Evolutionary conservation across 1,284 basidiomycete species (phyloP), one percentile per base, ranked within the genome.

Genomic region (Malassezia nana): DNA sequence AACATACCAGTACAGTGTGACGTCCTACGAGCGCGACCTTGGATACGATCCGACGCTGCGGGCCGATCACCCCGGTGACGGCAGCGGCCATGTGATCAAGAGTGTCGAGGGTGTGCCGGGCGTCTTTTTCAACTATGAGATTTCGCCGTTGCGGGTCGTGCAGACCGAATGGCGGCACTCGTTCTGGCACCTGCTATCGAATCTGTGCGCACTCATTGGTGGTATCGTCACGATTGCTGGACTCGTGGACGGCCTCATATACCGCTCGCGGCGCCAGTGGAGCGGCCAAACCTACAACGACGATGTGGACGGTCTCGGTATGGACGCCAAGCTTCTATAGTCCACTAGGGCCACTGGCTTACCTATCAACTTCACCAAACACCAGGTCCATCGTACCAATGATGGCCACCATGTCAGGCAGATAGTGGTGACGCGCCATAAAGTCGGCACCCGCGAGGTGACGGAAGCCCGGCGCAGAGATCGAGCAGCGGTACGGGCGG

Each of bases 221-320:
- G 92, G 94, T 65, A 89, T 98, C 7, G 77, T 99, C 46, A 99
- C 94, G 1, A 84, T 99, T 24, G 90, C 91, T 12, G 85, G 87
- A 1, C 78, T 99, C n/a, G 65, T 96, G 45, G 92, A 98, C 75
- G 83, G 86, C 55, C 78, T 86, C 50, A 81, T 94, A 59, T 95
- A 94, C 67, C 76, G 68, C 50, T 72, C 75, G 51, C 28, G 64
- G 74, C 32, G 44, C 8, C 38, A 48, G 42, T 31, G 24, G n/a
- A 38, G 53, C 9, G 30, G 45, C 31, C 12, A 16, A 13, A 18
- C 52, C 3, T 59, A 63, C 35, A 39, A 39, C 26, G 48, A 47
- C 20, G 59, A 63, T 38, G 50, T 57, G 10, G 50, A 56, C 31
- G 55, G 44, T 6, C 33, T 55, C 25, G 39, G 44, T 5, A 13